A percentile compares a stretch with the other conserved stretches of the same genome.
phyloP scores from a whole-genome alignment of 2,329 filamentous ascomycete genomes.

The Claviceps pusilla region DNA sequence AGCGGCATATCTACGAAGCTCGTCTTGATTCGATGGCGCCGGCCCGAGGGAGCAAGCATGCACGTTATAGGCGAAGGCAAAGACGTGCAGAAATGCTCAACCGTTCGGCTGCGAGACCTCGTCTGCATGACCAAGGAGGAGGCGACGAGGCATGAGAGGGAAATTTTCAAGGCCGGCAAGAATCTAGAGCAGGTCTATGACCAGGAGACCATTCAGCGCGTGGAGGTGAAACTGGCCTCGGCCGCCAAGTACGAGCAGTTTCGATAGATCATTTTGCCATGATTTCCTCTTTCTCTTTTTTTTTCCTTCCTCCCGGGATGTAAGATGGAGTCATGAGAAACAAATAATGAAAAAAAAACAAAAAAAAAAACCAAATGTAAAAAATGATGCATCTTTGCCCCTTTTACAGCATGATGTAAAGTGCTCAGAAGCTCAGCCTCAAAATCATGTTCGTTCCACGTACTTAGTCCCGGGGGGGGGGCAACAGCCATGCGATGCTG shows the following conservation, averaged over 20 bases:
- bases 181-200: constrained; percentile 60
- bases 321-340: neutral
- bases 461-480: no score
- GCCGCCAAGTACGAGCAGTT: constrained; percentile 46
- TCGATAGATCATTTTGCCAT: constrained; percentile 14
- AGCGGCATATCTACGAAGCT: constrained; percentile 70
- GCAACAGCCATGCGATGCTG: neutral
- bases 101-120: constrained; percentile 52
- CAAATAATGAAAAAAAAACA: neutral
- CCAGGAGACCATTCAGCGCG: constrained; percentile 45
- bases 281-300: neutral
- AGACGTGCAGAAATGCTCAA: constrained; percentile 65
- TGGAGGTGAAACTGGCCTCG: constrained; percentile 53
- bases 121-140: constrained; percentile 93
- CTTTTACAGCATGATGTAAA: no score
- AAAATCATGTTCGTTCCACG: neutral
- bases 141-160: constrained; percentile 61
- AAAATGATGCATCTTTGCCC: no score
- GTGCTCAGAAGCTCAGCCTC: no score
- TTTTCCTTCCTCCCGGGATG: neutral
- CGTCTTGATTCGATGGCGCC: constrained; percentile 66
- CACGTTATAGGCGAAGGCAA: constrained; percentile 46
- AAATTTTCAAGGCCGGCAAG: constrained; percentile 58
- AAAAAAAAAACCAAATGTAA: neutral
- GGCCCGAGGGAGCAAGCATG: constrained; percentile 43